These are phyloP conservation scores for Mucor saturninus DNA, from an alignment of 371 early-diverging fungal species.

Conservation along the genomic window DNA sequence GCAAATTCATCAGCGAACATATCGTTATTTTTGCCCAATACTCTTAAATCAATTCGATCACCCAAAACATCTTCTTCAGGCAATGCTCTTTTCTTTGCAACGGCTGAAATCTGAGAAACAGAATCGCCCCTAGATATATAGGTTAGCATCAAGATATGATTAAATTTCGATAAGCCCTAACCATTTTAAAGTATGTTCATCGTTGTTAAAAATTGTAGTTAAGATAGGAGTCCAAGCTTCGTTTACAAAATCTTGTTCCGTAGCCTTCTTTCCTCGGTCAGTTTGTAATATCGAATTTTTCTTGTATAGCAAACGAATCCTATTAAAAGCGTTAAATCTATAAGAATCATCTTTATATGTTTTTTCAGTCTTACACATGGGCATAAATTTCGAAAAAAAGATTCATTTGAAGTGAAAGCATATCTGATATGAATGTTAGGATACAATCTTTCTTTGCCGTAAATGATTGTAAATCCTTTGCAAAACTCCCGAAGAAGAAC, in stretches of 20 bases:
- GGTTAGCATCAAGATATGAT: too few relatives aligned
- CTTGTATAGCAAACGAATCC: neutral
- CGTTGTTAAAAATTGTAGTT: neutral
- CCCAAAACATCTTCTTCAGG: neutral
- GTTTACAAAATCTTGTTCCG: neutral
- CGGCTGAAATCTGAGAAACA: neutral
- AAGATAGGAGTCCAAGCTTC: neutral
- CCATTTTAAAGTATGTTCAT: too few relatives aligned
- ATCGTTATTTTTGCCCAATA: neutral
- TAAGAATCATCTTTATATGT: neutral
- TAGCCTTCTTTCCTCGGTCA: neutral
- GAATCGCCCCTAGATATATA: neutral
- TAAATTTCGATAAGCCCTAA: too few relatives aligned
- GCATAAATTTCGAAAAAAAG: neutral
- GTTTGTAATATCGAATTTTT: neutral
- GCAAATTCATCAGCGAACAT: neutral
- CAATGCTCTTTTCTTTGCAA: neutral
- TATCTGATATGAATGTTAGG: neutral
- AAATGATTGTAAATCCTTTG: too few relatives aligned
- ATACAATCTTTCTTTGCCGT: too few relatives aligned
- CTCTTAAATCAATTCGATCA: neutral
- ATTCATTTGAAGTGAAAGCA: neutral
- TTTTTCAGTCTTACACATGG: neutral
- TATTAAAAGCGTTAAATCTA: neutral
- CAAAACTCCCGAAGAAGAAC: too few relatives aligned